These are phyloP conservation scores for Domatiomyces catenatus DNA, from an alignment of 2,329 filamentous ascomycete species.

Conservation along the genomic window DNA sequence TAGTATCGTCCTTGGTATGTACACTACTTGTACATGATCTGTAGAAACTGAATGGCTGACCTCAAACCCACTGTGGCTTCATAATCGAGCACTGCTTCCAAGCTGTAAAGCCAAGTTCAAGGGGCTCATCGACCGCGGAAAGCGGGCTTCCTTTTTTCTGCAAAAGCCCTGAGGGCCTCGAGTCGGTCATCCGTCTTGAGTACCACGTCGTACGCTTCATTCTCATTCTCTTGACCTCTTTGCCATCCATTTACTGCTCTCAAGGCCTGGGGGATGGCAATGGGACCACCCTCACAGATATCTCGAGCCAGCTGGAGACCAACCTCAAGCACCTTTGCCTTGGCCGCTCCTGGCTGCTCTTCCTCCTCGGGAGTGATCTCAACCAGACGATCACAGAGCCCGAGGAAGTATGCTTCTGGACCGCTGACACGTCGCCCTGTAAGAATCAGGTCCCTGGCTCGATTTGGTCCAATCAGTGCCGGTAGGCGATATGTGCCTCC, in stretches of 20 bases:
- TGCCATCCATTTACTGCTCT: constrained; percentile 57
- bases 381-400: constrained; percentile 77
- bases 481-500: constrained; percentile 84
- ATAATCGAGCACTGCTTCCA: too few species aligned
- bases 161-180: constrained; percentile 78
- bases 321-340: constrained; percentile 55
- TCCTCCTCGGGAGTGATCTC: constrained; percentile 49
- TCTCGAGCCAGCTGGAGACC: constrained; percentile 64
- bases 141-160: constrained; percentile 55
- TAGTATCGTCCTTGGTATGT: too few species aligned
- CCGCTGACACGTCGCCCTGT: constrained; percentile 75
- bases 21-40: not conserved
- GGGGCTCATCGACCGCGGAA: constrained; percentile 36
- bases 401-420: constrained; percentile 78
- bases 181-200: constrained; percentile 70
- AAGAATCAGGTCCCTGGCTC: constrained; percentile 79
- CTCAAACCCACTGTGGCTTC: too few species aligned
- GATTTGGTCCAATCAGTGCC: constrained; percentile 58
- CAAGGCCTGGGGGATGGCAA: constrained; percentile 66
- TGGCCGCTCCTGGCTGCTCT: constrained; percentile 41
- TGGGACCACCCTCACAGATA: constrained; percentile 78
- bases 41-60: too few species aligned
- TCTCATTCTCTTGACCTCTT: constrained; percentile 60
- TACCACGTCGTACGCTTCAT: constrained; percentile 70
- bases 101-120: too few species aligned